Evolutionary conservation across 768 basidiomycete genomes (phyloP).

Genomic region (Brasilioporus rufonigricans): DNA sequence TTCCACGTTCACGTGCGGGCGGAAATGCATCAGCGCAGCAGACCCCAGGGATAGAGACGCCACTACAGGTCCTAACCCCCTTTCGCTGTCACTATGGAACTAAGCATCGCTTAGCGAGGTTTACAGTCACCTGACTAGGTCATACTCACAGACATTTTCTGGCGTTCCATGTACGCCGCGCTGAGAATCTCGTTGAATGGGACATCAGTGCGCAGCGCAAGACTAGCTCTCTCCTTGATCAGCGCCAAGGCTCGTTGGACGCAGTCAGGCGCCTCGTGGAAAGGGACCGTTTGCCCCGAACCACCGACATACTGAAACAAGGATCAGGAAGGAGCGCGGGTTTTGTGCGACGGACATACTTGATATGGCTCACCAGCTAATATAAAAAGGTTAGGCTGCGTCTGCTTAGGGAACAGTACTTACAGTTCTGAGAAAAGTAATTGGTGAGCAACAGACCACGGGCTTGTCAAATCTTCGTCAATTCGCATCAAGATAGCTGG

Average conservation of each 20-base stretch:
- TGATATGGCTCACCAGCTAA: constrained; percentile 80
- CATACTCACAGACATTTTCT: constrained; percentile 72
- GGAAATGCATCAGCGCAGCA: constrained; percentile 78
- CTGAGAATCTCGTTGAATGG: constrained; percentile 78
- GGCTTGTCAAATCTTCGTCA: constrained; percentile 39
- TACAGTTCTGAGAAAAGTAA: constrained; percentile 86
- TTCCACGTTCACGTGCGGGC: constrained; percentile 42
- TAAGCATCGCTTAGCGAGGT: constrained; percentile 26
- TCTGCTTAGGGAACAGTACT: constrained; percentile 23
- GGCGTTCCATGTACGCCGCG: constrained; percentile 82
- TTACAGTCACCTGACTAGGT: not conserved
- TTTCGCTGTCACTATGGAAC: constrained; percentile 82
- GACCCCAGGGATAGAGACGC: constrained; percentile 78
- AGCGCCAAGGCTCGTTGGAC: constrained; percentile 56
- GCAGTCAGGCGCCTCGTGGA: constrained; percentile 54
- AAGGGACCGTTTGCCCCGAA: constrained; percentile 68
- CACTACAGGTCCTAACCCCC: constrained; percentile 67
- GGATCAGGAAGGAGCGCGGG: constrained; percentile 6
- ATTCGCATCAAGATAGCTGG: not conserved
- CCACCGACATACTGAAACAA: constrained; percentile 69
- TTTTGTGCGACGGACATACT: constrained; percentile 35
- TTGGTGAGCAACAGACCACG: constrained; percentile 71
- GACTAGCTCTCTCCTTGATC: constrained; percentile 53
- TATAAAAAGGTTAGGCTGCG: not conserved
- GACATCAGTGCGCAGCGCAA: constrained; percentile 39